Evolutionary conservation across 192 early-diverging fungal species (phyloP).

Genomic region (Coemansia sp.): DNA sequence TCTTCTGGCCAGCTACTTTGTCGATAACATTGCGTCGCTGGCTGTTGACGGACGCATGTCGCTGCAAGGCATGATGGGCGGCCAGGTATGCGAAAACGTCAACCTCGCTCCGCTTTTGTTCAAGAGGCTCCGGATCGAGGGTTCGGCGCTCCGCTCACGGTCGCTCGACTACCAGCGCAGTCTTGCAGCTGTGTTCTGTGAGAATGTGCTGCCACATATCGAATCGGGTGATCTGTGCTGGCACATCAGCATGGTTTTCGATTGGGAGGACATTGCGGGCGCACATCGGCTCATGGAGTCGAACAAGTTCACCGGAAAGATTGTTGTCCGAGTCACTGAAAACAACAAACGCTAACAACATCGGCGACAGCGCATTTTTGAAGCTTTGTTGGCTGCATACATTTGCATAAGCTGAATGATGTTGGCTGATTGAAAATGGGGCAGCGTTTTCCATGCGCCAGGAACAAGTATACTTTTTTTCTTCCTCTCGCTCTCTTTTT

Average conservation of each 20-base stretch:
- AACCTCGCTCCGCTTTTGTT: conserved; percentile 55
- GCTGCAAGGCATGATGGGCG: conserved; percentile 68
- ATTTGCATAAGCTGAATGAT: too few species aligned
- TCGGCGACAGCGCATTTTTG: too few species aligned
- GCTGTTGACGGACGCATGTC: conserved; percentile 76
- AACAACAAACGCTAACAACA: conserved; percentile 14
- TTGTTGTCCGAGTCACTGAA: conserved; percentile 52
- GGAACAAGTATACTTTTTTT: not conserved
- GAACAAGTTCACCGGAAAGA: conserved; percentile 66
- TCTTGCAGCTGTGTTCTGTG: conserved; percentile 57
- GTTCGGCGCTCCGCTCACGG: conserved; percentile 69
- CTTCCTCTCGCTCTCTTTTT: not conserved
- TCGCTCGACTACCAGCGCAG: conserved; percentile 62
- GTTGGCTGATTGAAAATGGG: not conserved
- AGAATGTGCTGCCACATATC: conserved; percentile 58
- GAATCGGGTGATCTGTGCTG: conserved; percentile 53
- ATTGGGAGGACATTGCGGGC: conserved; percentile 66
- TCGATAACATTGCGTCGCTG: conserved; percentile 55
- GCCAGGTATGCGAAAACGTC: conserved; percentile 29
- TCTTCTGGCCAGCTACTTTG: conserved; percentile 63
- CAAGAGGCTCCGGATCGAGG: conserved; percentile 69
- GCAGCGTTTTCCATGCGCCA: not conserved
- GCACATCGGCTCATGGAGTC: conserved; percentile 69
- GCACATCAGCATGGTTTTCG: conserved; percentile 62
- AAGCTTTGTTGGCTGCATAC: too few species aligned